Evolutionary conservation across 179 eudicot genomes (phyloP), one percentile per base, ranked within the genome.

Genomic region (Corrigiola litoralis): DNA sequence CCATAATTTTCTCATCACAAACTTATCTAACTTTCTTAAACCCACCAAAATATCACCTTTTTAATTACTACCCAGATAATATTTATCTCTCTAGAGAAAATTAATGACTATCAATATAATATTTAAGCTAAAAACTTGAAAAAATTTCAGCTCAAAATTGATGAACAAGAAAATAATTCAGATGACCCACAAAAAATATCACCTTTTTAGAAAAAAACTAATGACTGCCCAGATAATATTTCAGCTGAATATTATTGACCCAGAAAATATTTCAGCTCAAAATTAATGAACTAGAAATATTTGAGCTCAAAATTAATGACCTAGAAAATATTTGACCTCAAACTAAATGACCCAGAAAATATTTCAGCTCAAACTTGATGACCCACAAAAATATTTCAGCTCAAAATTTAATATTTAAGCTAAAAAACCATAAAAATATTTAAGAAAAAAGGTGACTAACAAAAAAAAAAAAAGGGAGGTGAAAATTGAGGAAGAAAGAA

Each of bases 1-100:
- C 99, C 97, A 90, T 94, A 54, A 72, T 72, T 49, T 58, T 33
- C 60, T 65, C 80, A 78, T 68, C 67, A 65, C 49, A 64, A 63
- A n/a, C n/a, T n/a, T n/a, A n/a, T n/a, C n/a, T n/a, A n/a, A n/a
- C n/a, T n/a, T n/a, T n/a, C n/a, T n/a, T n/a, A n/a, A 8, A 25
- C 36, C 16, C n/a, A 40, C 1, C 44, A 40, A 40, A 40, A 40
- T 40, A 14, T n/a, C 44, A 40, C 44, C 44, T 40, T 40, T 40
- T 8, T 40, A n/a, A n/a, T 40, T 40, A 10, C 14, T 0, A 40
- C 44, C 44, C 44, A 40, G 4, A 40, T 6, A 0, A 40, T 8
- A 10, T 11, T n/a, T n/a, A n/a, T n/a, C n/a, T n/a, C n/a, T n/a
- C n/a, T n/a, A n/a, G n/a, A n/a, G n/a, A n/a, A n/a, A n/a, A n/a